These are phyloP conservation scores for Neocatenulostroma microsporum DNA, from an alignment of 2,329 filamentous ascomycete species.

Conservation along the genomic window DNA sequence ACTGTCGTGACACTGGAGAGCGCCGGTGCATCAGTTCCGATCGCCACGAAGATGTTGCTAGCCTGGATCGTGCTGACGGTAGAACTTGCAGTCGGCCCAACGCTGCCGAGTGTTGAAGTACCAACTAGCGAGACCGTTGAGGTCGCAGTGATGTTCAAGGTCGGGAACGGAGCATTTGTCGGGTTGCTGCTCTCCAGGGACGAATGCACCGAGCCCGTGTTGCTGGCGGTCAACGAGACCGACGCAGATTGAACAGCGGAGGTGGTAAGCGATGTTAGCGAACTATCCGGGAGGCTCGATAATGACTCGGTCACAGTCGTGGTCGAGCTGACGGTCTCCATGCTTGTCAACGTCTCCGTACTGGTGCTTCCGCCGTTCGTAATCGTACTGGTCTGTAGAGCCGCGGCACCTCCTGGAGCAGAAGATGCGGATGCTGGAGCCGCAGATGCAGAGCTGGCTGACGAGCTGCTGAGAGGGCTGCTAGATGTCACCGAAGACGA, in stretches of 20 bases:
- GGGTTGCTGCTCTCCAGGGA: conserved; percentile 22
- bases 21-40: conserved; percentile 34
- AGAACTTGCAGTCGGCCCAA: conserved; percentile 19
- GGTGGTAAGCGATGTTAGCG: conserved; percentile 20
- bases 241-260: conserved; percentile 25
- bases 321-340: conserved; percentile 5
- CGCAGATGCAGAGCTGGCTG: not conserved
- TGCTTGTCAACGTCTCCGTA: conserved; percentile 8
- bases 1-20: too few species aligned
- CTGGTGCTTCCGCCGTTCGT: conserved; percentile 1
- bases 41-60: conserved; percentile 35
- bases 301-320: conserved; percentile 5
- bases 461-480: not conserved
- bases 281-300: conserved; percentile 19
- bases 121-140: conserved; percentile 25
- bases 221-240: conserved; percentile 13
- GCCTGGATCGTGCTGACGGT: conserved; percentile 19
- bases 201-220: conserved; percentile 15
- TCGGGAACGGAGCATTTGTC: conserved; percentile 24
- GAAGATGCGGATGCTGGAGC: not conserved
- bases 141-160: conserved; percentile 17
- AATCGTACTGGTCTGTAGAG: conserved; percentile 1
- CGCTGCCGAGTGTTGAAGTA: conserved; percentile 18
- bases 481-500: too few species aligned
- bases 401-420: not conserved